Evolutionary conservation across 2,329 filamentous ascomycete genomes (phyloP).

Genomic region (Setomelanomma holmii): DNA sequence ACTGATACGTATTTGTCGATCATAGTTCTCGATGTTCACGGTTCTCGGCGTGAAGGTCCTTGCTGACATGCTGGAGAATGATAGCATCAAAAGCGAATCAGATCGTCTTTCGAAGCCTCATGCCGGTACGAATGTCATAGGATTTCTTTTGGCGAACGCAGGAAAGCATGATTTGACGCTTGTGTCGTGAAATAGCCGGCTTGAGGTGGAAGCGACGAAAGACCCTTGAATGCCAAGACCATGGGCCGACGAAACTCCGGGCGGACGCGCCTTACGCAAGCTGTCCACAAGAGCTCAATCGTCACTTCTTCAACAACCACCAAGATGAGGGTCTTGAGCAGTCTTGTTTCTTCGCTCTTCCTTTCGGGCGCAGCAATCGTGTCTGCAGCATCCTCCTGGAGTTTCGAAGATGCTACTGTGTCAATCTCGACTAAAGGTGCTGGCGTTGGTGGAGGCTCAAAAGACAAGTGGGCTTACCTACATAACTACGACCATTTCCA

Average conservation of each 20-base stretch:
- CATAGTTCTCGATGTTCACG: too few relatives aligned
- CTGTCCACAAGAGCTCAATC: constrained; percentile 30
- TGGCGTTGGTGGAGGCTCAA: constrained; percentile 58
- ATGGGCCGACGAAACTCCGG: constrained; percentile 16
- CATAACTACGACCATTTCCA: constrained; percentile 11
- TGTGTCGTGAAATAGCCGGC: neutral
- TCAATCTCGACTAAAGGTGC: constrained; percentile 68
- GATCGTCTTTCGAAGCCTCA: too few relatives aligned
- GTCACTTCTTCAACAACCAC: constrained; percentile 30
- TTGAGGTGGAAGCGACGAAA: constrained; percentile 1
- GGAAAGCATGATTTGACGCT: constrained; percentile 36
- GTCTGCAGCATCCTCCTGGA: constrained; percentile 67
- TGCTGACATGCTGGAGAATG: too few relatives aligned
- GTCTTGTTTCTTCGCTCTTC: constrained; percentile 52
- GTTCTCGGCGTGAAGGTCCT: too few relatives aligned
- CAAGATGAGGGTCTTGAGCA: constrained; percentile 52
- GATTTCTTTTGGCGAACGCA: neutral
- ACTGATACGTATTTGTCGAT: too few relatives aligned
- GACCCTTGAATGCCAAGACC: constrained; percentile 1
- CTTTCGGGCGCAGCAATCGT: constrained; percentile 51
- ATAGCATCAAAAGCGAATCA: too few relatives aligned
- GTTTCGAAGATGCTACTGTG: constrained; percentile 75
- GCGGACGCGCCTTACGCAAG: constrained; percentile 15
- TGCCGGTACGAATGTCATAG: neutral
- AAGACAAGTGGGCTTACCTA: constrained; percentile 67